Conservation (phyloP, 2,329 filamentous ascomycete species). For the Scleromitrula shiraiana region DNA sequence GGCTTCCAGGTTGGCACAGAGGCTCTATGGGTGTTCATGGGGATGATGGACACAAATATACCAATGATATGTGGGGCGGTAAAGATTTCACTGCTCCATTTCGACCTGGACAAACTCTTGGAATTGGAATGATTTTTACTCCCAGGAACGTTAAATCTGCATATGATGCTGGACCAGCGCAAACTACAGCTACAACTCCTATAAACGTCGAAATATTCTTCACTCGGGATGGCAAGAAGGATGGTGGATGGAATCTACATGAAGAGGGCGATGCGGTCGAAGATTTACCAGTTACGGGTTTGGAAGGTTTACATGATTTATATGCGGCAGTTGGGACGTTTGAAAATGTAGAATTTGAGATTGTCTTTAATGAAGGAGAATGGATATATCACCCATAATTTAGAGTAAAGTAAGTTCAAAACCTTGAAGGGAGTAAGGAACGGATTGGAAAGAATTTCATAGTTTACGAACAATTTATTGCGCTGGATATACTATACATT, state of each 20-base stretch:
- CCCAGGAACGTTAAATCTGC: constrained; percentile 21
- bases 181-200: constrained; percentile 15
- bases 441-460: neutral
- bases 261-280: constrained; percentile 61
- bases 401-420: neutral
- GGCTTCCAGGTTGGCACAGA: constrained; percentile 75
- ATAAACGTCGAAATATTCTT: constrained; percentile 58
- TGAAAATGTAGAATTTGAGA: constrained; percentile 59
- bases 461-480: neutral
- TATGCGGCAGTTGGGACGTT: constrained; percentile 65
- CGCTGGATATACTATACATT: too few species aligned
- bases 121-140: constrained; percentile 60
- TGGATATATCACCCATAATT: constrained; percentile 44
- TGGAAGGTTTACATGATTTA: constrained; percentile 65
- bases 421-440: neutral
- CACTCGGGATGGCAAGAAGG: constrained; percentile 54
- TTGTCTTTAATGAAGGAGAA: constrained; percentile 49
- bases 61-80: constrained; percentile 69
- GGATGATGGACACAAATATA: constrained; percentile 69
- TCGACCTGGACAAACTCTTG: constrained; percentile 55
- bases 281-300: constrained; percentile 54
- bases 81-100: constrained; percentile 60
- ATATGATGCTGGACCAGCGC: constrained; percentile 23
- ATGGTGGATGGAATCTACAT: constrained; percentile 62
- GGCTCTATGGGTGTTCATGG: constrained; percentile 69